Percentiles rank a stretch among this genome's conserved stretches.
Conservation (phyloP, 2,329 filamentous ascomycete genomes). For the Delphinella strobiligena region DNA sequence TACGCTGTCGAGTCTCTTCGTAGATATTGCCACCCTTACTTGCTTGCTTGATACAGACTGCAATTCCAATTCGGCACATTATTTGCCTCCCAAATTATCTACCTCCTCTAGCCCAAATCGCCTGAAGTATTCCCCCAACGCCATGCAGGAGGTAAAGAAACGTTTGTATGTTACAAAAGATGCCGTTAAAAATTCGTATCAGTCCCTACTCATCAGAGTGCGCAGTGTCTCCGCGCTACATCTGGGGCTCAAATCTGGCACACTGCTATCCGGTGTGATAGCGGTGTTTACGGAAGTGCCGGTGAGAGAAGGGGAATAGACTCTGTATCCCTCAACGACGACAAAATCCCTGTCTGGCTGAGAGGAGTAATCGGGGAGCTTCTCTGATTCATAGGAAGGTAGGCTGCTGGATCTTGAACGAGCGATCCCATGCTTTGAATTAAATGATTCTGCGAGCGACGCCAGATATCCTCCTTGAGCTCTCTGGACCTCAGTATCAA, state of each 20-base stretch:
- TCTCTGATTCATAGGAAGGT: constrained; percentile 24
- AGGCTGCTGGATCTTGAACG: constrained; percentile 21
- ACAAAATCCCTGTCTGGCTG: constrained; percentile 17
- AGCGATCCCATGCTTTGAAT: constrained; percentile 14
- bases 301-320: constrained; percentile 14
- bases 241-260: constrained; percentile 28
- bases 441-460: constrained; percentile 16
- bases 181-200: not conserved
- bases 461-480: too few species aligned
- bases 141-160: not conserved
- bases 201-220: constrained; percentile 8
- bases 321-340: constrained; percentile 12
- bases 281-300: constrained; percentile 16
- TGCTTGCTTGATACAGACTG: too few species aligned
- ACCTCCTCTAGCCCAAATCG: too few species aligned
- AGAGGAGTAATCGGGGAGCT: constrained; percentile 34
- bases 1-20: too few species aligned
- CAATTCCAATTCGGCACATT: too few species aligned
- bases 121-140: too few species aligned
- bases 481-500: too few species aligned
- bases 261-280: constrained; percentile 28
- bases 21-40: too few species aligned
- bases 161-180: not conserved
- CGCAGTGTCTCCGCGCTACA: constrained; percentile 27
- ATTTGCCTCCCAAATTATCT: too few species aligned